phyloP scores from a whole-genome alignment of 192 early-diverging fungal genomes.

The Coemansia sp. region DNA sequence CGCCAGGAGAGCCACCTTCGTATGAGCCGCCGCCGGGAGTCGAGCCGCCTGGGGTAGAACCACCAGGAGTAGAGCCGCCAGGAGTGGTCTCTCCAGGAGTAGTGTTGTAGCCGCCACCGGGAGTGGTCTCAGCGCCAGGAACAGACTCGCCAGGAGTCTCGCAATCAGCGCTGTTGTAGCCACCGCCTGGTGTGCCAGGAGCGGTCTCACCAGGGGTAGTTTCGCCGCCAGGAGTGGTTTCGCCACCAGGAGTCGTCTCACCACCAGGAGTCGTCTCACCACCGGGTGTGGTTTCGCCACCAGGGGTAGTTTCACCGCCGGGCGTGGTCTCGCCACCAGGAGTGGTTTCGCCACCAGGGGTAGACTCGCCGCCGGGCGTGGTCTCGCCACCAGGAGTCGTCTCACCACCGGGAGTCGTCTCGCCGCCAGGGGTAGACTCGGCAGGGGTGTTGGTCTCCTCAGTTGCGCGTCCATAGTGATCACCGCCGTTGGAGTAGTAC shows the following conservation, averaged over 20 bases:
- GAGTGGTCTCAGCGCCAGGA: conserved; percentile 4
- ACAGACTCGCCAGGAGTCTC: conserved; percentile 13
- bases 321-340: conserved; percentile 6
- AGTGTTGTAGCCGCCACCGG: background rate
- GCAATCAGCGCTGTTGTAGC: background rate
- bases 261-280: background rate
- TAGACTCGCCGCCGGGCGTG: background rate
- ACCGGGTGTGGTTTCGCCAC: conserved; percentile 11
- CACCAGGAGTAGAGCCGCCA: conserved; percentile 7
- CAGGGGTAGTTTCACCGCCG: conserved; percentile 10
- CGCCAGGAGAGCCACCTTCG: conserved; percentile 11
- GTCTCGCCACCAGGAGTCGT: conserved; percentile 4
- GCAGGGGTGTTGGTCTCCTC: conserved; percentile 30
- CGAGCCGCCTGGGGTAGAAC: background rate
- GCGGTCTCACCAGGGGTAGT: conserved; percentile 12
- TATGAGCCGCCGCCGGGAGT: conserved; percentile 13
- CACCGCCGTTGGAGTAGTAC: conserved; percentile 15
- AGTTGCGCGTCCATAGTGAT: conserved; percentile 38
- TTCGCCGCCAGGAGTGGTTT: background rate
- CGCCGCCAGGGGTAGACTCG: background rate
- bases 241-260: conserved; percentile 8
- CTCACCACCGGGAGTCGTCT: conserved; percentile 13
- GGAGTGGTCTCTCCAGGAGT: conserved; percentile 6
- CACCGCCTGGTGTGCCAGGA: conserved; percentile 16
- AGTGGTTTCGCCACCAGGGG: conserved; percentile 13